These are phyloP conservation scores for Pythium aristosporum DNA, from an alignment of 352 stramenopile species.

Conservation along the genomic window DNA sequence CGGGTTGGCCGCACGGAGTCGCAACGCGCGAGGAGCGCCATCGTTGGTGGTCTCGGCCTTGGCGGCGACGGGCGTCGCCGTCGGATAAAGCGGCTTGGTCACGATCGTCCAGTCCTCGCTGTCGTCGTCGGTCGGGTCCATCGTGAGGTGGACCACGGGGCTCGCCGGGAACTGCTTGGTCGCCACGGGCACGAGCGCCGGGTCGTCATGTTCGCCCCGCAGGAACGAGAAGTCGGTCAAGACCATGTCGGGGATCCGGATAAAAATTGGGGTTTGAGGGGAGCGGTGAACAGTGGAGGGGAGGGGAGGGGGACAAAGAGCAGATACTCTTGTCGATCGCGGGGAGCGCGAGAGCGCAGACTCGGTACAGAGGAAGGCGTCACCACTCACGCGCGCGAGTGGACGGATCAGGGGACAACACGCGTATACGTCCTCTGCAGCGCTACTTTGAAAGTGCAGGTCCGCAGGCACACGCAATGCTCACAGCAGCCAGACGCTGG, in stretches of 20 bases:
- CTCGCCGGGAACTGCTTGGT: constrained; percentile 16
- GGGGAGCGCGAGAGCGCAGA: constrained; percentile 18
- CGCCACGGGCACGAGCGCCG: constrained; percentile 14
- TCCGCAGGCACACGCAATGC: background rate
- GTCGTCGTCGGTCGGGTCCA: constrained; percentile 20
- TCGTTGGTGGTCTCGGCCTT: background rate
- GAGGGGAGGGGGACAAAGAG: constrained; percentile 5
- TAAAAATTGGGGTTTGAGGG: background rate
- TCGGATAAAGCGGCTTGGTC: constrained; percentile 10
- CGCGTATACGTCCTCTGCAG: constrained; percentile 23
- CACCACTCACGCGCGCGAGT: constrained; percentile 14
- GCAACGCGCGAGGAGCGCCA: background rate
- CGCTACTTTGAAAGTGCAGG: constrained; percentile 28
- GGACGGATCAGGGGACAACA: constrained; percentile 1
- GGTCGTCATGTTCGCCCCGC: constrained; percentile 18
- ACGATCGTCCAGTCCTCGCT: background rate
- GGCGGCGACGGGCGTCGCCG: background rate
- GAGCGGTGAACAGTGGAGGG: constrained; percentile 1
- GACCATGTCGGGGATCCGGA: constrained; percentile 13
- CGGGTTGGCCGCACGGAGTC: constrained; percentile 13
- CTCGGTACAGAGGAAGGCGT: constrained; percentile 10
- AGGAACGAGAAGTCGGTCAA: constrained; percentile 28
- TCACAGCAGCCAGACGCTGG: constrained; percentile 6
- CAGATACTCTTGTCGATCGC: constrained; percentile 10
- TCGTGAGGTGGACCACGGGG: constrained; percentile 16